Evolutionary conservation across 2,329 filamentous ascomycete species (phyloP).

Genomic region (Fusarium anthophilum): DNA sequence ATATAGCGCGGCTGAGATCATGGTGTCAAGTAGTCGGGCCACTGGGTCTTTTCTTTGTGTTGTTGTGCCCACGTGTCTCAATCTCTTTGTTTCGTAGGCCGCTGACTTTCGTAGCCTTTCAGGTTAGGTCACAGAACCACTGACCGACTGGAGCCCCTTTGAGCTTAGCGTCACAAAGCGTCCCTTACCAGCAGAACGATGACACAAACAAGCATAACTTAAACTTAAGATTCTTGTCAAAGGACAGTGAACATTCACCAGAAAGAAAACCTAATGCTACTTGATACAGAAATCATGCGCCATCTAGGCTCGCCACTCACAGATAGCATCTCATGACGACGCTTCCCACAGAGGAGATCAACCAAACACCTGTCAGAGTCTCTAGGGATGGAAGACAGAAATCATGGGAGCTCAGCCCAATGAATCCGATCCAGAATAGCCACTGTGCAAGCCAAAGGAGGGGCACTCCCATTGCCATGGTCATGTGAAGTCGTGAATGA

Average conservation of each 20-base stretch:
- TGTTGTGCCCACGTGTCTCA: neutral
- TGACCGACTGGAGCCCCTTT: too few species aligned
- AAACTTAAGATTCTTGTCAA: neutral
- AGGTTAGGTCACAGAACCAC: neutral
- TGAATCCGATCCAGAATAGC: constrained; percentile 26
- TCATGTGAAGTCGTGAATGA: neutral
- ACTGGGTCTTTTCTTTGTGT: neutral
- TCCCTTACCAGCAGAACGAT: too few species aligned
- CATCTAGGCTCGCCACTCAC: neutral
- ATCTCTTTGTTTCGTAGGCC: neutral
- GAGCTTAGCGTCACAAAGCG: neutral
- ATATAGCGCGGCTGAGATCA: neutral
- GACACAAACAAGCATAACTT: neutral
- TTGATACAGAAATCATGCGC: neutral
- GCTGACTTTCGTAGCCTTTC: neutral
- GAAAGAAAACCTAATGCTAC: neutral
- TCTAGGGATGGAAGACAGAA: neutral
- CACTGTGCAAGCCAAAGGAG: constrained; percentile 9
- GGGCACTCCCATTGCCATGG: neutral
- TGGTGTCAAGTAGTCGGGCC: neutral
- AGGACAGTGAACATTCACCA: neutral
- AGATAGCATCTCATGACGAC: neutral
- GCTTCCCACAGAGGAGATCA: neutral
- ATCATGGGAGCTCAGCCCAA: constrained; percentile 2
- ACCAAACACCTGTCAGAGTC: neutral